Percentiles rank a stretch among this genome's conserved stretches.
phyloP scores from a whole-genome alignment of 177 flowering plant species.

The Vitis hybrid region DNA sequence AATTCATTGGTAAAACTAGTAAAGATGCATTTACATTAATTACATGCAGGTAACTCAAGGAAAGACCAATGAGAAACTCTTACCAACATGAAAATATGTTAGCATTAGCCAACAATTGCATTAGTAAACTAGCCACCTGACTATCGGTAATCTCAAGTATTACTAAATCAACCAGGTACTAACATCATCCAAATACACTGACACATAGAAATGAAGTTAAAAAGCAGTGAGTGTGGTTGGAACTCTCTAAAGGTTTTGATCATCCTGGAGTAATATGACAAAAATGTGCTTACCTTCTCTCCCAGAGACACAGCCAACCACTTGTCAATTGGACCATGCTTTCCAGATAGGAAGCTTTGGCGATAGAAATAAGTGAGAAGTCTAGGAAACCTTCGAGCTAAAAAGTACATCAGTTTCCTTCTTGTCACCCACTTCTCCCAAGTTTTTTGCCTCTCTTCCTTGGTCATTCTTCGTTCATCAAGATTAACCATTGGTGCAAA shows the following conservation, averaged over 20 bases:
- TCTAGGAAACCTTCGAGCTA: slow-evolving; percentile 77
- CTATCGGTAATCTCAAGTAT: background rate
- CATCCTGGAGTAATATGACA: background rate
- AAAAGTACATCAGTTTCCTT: slow-evolving; percentile 63
- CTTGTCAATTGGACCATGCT: slow-evolving; percentile 67
- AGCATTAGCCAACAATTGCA: too few relatives aligned
- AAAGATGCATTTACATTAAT: too few relatives aligned
- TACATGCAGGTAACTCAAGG: too few relatives aligned
- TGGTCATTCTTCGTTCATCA: slow-evolving; percentile 81
- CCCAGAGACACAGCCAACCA: slow-evolving; percentile 72
- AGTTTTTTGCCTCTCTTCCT: slow-evolving; percentile 63
- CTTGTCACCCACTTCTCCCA: slow-evolving; percentile 74
- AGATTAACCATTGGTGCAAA: slow-evolving; percentile 88
- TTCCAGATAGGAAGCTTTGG: slow-evolving; percentile 77
- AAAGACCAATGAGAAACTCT: too few relatives aligned
- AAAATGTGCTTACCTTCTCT: slow-evolving; percentile 44
- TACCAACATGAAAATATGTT: too few relatives aligned
- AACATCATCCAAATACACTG: background rate
- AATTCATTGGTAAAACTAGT: too few relatives aligned
- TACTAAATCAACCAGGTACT: background rate
- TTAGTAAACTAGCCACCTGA: too few relatives aligned
- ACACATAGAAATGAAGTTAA: background rate
- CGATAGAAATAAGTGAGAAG: slow-evolving; percentile 63
- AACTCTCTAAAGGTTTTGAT: background rate
- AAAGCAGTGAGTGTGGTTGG: background rate